Evolutionary conservation across 2,329 filamentous ascomycete species (phyloP).

Genomic region (Sporothrix brasiliensis): DNA sequence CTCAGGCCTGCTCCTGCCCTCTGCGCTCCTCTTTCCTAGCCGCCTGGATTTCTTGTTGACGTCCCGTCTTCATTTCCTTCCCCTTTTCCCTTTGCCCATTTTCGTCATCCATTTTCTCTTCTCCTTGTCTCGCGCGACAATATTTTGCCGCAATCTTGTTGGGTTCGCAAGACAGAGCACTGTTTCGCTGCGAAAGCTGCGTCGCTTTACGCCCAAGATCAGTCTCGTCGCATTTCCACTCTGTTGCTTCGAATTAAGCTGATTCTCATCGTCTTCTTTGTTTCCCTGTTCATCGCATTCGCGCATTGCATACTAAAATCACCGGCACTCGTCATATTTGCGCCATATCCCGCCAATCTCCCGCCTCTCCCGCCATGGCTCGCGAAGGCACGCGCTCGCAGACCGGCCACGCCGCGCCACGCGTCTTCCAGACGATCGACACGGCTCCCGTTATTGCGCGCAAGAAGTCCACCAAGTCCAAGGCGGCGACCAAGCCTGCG

Average conservation of each 20-base stretch:
- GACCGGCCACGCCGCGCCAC: slow-evolving; percentile 57
- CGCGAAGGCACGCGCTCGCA: slow-evolving; percentile 57
- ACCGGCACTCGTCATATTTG: not conserved
- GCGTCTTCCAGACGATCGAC: slow-evolving; percentile 55
- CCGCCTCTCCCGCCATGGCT: slow-evolving; percentile 45
- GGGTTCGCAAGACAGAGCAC: not conserved
- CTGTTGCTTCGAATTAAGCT: not conserved
- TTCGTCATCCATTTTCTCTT: not conserved
- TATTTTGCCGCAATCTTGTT: not conserved
- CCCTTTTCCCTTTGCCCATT: not conserved
- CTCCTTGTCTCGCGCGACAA: not conserved
- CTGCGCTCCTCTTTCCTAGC: not conserved
- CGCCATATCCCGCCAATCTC: not conserved
- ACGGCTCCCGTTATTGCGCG: slow-evolving; percentile 52
- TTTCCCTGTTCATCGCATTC: not conserved
- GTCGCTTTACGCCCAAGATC: not conserved
- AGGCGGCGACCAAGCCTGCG: slow-evolving; percentile 34
- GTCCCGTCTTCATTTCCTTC: not conserved
- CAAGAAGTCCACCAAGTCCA: slow-evolving; percentile 40
- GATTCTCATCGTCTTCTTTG: not conserved
- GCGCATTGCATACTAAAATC: not conserved
- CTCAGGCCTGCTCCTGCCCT: not conserved
- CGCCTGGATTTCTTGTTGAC: slow-evolving; percentile 2
- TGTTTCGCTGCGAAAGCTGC: not conserved
- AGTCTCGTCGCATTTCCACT: not conserved